A percentile compares a stretch with the other conserved stretches of the same genome.
Evolutionary conservation across 164 flowering plant genomes (phyloP).

Genomic region (Macadamia tetraphylla): DNA sequence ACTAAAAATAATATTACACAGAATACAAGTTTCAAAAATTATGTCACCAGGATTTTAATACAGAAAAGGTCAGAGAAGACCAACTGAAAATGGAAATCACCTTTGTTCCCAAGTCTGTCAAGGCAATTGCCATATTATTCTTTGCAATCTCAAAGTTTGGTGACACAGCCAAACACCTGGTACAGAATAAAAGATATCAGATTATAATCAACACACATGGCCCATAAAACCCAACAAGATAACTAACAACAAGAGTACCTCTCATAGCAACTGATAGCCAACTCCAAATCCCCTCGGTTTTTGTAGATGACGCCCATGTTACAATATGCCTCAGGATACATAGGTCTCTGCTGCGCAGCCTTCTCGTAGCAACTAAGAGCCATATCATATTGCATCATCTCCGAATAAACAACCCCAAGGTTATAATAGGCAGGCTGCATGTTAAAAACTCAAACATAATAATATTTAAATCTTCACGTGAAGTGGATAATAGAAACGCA

Average conservation of each 20-base stretch:
- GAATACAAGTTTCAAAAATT: neutral
- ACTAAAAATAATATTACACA: neutral
- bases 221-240: slow-evolving; percentile 1
- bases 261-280: slow-evolving; percentile 95
- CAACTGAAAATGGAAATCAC: slow-evolving; percentile 24
- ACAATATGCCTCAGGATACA: slow-evolving; percentile 99
- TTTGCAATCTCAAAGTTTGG: slow-evolving; percentile 99
- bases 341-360: slow-evolving; percentile 92
- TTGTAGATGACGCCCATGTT: slow-evolving; percentile 99
- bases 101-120: slow-evolving; percentile 98
- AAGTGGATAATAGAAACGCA: neutral
- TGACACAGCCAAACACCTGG: slow-evolving; percentile 93
- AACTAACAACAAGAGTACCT: slow-evolving; percentile 42
- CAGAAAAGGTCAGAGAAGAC: neutral
- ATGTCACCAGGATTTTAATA: neutral
- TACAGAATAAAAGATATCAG: slow-evolving; percentile 1
- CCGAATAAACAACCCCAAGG: slow-evolving; percentile 98
- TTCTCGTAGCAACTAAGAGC: slow-evolving; percentile 95
- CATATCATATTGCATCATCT: slow-evolving; percentile 90
- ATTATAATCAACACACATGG: neutral
- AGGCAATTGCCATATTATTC: slow-evolving; percentile 98
- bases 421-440: slow-evolving; percentile 99
- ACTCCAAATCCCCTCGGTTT: slow-evolving; percentile 89
- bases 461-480: slow-evolving; percentile 1
- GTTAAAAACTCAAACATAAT: slow-evolving; percentile 8